Percentiles rank a stretch among this genome's conserved stretches.
phyloP scores from a whole-genome alignment of 2,329 filamentous ascomycete species.

The Fusarium virguliforme region DNA sequence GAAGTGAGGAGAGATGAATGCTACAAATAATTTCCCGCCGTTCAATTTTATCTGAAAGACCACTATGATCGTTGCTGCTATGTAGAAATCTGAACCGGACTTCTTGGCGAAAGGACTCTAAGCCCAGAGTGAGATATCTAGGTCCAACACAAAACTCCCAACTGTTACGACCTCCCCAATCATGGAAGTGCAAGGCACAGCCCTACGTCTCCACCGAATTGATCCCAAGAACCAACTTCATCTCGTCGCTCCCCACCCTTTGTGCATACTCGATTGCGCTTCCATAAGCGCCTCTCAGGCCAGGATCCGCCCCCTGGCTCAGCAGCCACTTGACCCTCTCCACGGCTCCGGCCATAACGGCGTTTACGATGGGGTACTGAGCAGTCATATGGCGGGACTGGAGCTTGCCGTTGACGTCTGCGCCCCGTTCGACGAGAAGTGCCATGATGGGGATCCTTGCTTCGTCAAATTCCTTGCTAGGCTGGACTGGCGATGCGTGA shows the following conservation, averaged over 20 bases:
- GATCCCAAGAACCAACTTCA: constrained; percentile 34
- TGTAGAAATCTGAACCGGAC: too few species aligned
- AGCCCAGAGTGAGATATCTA: too few species aligned
- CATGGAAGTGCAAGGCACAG: not conserved
- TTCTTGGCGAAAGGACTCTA: too few species aligned
- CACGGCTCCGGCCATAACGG: constrained; percentile 41
- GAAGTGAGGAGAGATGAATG: not conserved
- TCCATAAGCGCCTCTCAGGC: constrained; percentile 29
- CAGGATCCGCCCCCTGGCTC: constrained; percentile 36
- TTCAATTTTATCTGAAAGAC: too few species aligned
- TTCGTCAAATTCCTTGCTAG: constrained; percentile 23
- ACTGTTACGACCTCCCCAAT: too few species aligned
- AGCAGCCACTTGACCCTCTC: constrained; percentile 43
- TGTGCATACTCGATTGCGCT: constrained; percentile 32
- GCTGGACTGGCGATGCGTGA: not conserved
- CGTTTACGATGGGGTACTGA: constrained; percentile 38
- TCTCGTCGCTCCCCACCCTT: constrained; percentile 24
- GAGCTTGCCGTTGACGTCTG: constrained; percentile 30
- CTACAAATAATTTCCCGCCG: not conserved
- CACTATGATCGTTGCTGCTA: too few species aligned
- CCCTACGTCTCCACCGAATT: not conserved
- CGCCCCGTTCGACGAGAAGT: constrained; percentile 30
- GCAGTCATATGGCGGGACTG: constrained; percentile 26
- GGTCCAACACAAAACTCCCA: too few species aligned
- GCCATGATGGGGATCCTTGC: constrained; percentile 39